Percentiles rank a stretch among this genome's conserved stretches.
Evolutionary conservation across 495 filamentous ascomycete species (phyloP).

Genomic region (Xylaria palmicola): DNA sequence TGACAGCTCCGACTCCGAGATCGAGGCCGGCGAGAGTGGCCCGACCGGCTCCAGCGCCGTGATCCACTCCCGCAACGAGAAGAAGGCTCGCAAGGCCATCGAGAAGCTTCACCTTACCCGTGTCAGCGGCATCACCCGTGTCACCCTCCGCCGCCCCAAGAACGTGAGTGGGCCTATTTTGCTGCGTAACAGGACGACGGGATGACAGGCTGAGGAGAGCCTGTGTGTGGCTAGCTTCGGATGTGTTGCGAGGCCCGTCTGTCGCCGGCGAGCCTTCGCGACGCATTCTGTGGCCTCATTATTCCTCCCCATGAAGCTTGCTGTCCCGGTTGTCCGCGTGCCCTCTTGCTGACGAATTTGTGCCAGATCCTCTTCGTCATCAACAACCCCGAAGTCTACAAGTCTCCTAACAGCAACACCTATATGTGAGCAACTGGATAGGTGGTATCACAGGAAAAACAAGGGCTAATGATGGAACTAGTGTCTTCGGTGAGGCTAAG

Average conservation of each 20-base stretch:
- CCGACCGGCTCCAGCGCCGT: slow-evolving; percentile 83
- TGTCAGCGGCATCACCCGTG: slow-evolving; percentile 94
- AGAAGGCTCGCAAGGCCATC: slow-evolving; percentile 99
- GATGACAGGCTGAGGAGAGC: neutral
- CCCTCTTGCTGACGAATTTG: neutral
- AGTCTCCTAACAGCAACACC: slow-evolving; percentile 95
- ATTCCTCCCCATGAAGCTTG: neutral
- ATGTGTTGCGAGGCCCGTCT: neutral
- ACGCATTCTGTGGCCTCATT: neutral
- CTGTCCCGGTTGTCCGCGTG: neutral
- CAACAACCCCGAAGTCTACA: slow-evolving; percentile 99
- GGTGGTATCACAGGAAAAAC: neutral
- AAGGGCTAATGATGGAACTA: slow-evolving; percentile 35
- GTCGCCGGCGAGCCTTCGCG: neutral
- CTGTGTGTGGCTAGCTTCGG: neutral
- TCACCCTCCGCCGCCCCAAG: slow-evolving; percentile 96
- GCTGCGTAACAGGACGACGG: neutral
- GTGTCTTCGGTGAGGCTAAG: slow-evolving; percentile 99
- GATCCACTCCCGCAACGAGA: slow-evolving; percentile 98
- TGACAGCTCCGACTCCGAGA: slow-evolving; percentile 72
- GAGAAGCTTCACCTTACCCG: slow-evolving; percentile 96
- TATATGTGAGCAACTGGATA: slow-evolving; percentile 77
- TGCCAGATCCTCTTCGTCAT: slow-evolving; percentile 95
- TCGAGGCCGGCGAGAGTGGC: slow-evolving; percentile 64
- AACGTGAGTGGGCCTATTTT: slow-evolving; percentile 65